A percentile compares a stretch with the other conserved stretches of the same genome.
Conservation (phyloP, 805 yeast species). For the Candida broadrunensis region DNA sequence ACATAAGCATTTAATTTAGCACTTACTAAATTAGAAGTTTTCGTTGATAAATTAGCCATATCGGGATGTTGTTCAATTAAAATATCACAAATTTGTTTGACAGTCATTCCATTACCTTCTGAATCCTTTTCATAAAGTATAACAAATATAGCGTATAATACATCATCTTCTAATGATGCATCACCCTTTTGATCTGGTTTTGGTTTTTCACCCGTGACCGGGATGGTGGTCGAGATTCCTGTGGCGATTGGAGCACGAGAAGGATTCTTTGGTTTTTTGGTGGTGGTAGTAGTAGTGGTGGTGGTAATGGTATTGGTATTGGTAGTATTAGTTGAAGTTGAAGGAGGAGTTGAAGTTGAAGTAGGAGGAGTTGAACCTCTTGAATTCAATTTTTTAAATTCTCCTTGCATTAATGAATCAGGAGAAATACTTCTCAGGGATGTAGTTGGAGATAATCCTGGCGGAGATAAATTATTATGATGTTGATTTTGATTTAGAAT, state of each 20-base stretch:
- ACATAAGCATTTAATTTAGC: slow-evolving; percentile 85
- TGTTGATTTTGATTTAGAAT: neutral
- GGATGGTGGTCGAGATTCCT: slow-evolving; percentile 75
- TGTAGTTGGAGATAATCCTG: slow-evolving; percentile 33
- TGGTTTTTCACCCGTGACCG: slow-evolving; percentile 72
- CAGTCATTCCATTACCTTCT: slow-evolving; percentile 80
- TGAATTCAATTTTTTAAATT: slow-evolving; percentile 7
- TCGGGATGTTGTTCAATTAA: slow-evolving; percentile 74
- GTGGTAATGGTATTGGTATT: slow-evolving; percentile 4
- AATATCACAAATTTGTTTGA: slow-evolving; percentile 79
- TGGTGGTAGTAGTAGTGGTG: slow-evolving; percentile 7
- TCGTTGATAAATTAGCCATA: slow-evolving; percentile 77
- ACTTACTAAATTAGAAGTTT: slow-evolving; percentile 75
- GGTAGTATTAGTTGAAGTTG: slow-evolving; percentile 7
- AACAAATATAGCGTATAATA: slow-evolving; percentile 69
- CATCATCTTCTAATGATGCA: slow-evolving; percentile 68
- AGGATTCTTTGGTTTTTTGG: slow-evolving; percentile 33
- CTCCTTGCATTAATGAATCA: slow-evolving; percentile 38
- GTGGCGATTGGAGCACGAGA: slow-evolving; percentile 58
- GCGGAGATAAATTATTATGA: slow-evolving; percentile 9
- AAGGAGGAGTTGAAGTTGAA: slow-evolving; percentile 11
- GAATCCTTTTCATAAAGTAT: slow-evolving; percentile 69
- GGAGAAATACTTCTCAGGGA: slow-evolving; percentile 37
- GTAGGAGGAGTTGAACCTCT: slow-evolving; percentile 29
- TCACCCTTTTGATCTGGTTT: slow-evolving; percentile 62